Percentiles rank a stretch among this genome's conserved stretches.
Evolutionary conservation across 805 yeast species (phyloP).

Genomic region (Monosporozyma servazzii): DNA sequence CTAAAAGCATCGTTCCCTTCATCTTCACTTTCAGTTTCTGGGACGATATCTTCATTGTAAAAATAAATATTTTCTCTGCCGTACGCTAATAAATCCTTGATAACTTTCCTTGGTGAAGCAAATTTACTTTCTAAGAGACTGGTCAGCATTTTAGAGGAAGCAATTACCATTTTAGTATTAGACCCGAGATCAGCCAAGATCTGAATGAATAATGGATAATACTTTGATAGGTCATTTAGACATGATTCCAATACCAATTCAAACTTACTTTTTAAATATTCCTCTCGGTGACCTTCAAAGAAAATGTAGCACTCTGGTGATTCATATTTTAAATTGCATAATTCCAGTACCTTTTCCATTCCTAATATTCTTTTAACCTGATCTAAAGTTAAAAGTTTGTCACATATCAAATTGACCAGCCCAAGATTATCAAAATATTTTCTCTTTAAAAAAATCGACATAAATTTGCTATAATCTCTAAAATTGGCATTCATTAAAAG

Average conservation of each 20-base stretch:
- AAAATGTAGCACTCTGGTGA: slow-evolving; percentile 8
- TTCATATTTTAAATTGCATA: slow-evolving; percentile 6
- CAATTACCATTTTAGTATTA: slow-evolving; percentile 7
- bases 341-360: slow-evolving; percentile 8
- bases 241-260: slow-evolving; percentile 13
- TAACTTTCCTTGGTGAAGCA: slow-evolving; percentile 4
- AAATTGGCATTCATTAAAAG: slow-evolving; percentile 15
- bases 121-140: slow-evolving; percentile 9
- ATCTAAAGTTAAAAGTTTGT: slow-evolving; percentile 23
- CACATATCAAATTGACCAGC: slow-evolving; percentile 17
- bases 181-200: slow-evolving; percentile 18
- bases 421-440: slow-evolving; percentile 18
- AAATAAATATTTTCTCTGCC: slow-evolving; percentile 6
- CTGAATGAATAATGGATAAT: slow-evolving; percentile 13
- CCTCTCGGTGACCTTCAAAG: slow-evolving; percentile 17
- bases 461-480: slow-evolving; percentile 25
- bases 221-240: slow-evolving; percentile 4
- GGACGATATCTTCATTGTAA: neutral
- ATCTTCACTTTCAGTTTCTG: slow-evolving; percentile 4
- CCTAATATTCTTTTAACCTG: slow-evolving; percentile 21
- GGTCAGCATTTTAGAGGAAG: slow-evolving; percentile 10
- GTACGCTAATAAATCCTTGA: slow-evolving; percentile 14
- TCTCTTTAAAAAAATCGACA: slow-evolving; percentile 27
- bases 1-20: neutral
- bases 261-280: slow-evolving; percentile 17